Base-by-base conservation (phyloP, 129 eudicot species). In the Lonicera japonica region DNA sequence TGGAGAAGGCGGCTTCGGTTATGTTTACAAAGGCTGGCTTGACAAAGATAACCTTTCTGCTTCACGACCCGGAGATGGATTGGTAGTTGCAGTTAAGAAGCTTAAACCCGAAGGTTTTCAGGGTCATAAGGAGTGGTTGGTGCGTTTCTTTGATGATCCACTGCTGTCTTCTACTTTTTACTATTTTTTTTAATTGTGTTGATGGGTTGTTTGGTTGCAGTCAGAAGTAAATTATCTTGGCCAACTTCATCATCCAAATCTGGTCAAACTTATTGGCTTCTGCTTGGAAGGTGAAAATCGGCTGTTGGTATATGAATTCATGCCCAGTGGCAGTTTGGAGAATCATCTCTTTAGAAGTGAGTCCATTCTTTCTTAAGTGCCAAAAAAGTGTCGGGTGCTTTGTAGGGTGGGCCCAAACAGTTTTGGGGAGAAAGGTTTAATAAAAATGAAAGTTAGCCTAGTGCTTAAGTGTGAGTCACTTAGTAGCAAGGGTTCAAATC, bases 101-200 rank as follows among this genome's bases (percentile, higher is more conserved):
- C 83, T 86, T 19, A 79, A 79, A 66, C 77, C 70, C 24, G n/a
- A 58, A 34, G 81, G 88, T 54, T 73, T 70, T 39, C 88, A 82
- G 59, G 88, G 88, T 45, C 94, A 86, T 57, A 82, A 70, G 58
- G 88, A 86, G 79, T 86, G 94, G 94, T 40, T 86, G 88, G 94
- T 86, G 23, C 21, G 94, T 79, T 54, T 66, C 46, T 58, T 63
- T 65, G 6, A 29, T 29, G 36, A 29, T 29, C 36, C 36, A 6
- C 2, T 29, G 36, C 36, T 29, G 2, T 29, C 4, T 29, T 29
- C 6, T 20, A 23, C 54, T 13, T 13, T 45, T 18, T 20, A 40
- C 11, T 25, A 39, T 14, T 43, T 12, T n/a, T 43, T 57, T 36
- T 11, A 50, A 18, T 24, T 67, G 24, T 41, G 16, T 11, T 50